Conservation (phyloP, 768 basidiomycete genomes). For the Trametes cingulata region DNA sequence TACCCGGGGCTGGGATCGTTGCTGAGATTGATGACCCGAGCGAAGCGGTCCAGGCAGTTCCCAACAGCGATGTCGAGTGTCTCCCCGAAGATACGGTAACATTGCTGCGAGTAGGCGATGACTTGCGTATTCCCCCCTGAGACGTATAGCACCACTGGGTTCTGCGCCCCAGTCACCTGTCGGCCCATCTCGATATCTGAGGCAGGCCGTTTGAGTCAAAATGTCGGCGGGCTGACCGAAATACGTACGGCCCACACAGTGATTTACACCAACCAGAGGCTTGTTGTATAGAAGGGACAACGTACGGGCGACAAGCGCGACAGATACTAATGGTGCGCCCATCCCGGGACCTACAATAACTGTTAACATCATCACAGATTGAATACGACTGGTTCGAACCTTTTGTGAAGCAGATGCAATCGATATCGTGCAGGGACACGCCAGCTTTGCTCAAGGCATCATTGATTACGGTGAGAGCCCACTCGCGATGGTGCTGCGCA, state of each 20-base stretch:
- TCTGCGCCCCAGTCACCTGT: constrained; percentile 89
- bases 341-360: constrained; percentile 88
- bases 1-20: constrained; percentile 97
- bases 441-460: constrained; percentile 70
- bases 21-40: constrained; percentile 88
- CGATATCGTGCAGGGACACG: constrained; percentile 73
- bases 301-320: constrained; percentile 90
- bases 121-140: constrained; percentile 99
- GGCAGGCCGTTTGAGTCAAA: not conserved
- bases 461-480: constrained; percentile 81
- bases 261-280: constrained; percentile 96
- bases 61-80: constrained; percentile 99
- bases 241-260: constrained; percentile 92
- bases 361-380: not conserved
- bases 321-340: constrained; percentile 96
- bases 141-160: constrained; percentile 96
- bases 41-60: constrained; percentile 97
- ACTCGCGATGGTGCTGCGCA: constrained; percentile 93
- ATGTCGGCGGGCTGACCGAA: not conserved
- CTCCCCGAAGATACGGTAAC: constrained; percentile 98
- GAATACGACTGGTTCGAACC: constrained; percentile 44
- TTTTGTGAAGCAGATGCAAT: constrained; percentile 97
- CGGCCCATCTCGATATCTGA: constrained; percentile 99
- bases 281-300: constrained; percentile 85
- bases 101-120: constrained; percentile 96